Conservation (phyloP, 345 rosid species). For the Combretum micranthum region DNA sequence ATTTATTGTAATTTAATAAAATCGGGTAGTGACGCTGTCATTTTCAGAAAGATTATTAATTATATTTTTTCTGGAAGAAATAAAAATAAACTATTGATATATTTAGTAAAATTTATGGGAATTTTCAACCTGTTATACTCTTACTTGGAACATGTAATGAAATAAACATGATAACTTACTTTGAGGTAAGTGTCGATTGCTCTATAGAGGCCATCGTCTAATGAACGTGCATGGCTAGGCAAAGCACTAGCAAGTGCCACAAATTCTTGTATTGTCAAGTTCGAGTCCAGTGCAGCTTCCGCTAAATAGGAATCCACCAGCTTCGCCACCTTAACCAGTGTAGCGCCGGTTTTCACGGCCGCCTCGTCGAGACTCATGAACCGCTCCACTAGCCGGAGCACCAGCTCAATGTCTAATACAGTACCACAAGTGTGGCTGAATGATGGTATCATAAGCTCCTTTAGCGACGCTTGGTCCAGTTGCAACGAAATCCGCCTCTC, state of each 20-base stretch:
- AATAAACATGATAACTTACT: constrained; percentile 22
- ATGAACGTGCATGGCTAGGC: constrained; percentile 63
- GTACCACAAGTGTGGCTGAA: constrained; percentile 79
- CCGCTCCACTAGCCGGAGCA: constrained; percentile 54
- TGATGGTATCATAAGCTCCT: constrained; percentile 87
- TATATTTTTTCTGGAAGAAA: too few species aligned
- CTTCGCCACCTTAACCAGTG: constrained; percentile 64
- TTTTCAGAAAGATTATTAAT: too few species aligned
- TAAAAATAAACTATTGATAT: too few species aligned
- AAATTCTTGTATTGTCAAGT: constrained; percentile 46
- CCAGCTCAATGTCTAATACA: constrained; percentile 68
- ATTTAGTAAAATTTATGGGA: too few species aligned
- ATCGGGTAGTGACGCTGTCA: too few species aligned
- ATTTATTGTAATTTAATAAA: too few species aligned
- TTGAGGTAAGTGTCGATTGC: constrained; percentile 88
- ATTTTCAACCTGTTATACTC: too few species aligned
- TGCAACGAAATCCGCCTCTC: constrained; percentile 76
- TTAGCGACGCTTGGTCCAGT: constrained; percentile 75
- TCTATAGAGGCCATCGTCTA: constrained; percentile 71
- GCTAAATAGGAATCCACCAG: constrained; percentile 76
- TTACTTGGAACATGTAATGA: too few species aligned
- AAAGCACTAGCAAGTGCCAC: constrained; percentile 53
- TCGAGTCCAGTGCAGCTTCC: constrained; percentile 58
- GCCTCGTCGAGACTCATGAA: constrained; percentile 46
- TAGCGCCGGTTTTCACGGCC: constrained; percentile 35